Conservation (phyloP, 2,329 filamentous ascomycete genomes). For the Aspergillus glaucus region DNA sequence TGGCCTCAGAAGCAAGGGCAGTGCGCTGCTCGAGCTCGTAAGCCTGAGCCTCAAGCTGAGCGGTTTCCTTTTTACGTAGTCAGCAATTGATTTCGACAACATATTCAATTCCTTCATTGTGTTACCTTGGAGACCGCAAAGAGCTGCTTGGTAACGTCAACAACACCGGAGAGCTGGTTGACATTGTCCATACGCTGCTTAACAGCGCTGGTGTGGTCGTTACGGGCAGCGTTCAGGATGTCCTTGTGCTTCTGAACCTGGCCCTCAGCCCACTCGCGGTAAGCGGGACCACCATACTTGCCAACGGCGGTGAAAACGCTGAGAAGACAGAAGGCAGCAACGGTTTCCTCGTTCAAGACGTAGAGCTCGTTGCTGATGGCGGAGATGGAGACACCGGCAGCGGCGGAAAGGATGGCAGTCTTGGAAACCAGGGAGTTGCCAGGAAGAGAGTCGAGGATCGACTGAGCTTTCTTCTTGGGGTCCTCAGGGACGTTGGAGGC, state of each 20-base stretch:
- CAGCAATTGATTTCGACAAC: constrained; percentile 1
- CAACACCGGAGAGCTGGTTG: constrained; percentile 86
- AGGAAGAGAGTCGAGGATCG: constrained; percentile 85
- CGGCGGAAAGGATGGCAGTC: constrained; percentile 91
- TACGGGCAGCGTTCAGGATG: constrained; percentile 89
- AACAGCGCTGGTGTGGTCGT: constrained; percentile 92
- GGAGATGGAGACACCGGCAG: constrained; percentile 82
- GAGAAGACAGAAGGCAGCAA: constrained; percentile 86
- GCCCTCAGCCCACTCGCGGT: constrained; percentile 83
- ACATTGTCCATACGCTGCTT: constrained; percentile 91
- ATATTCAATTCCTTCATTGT: not conserved
- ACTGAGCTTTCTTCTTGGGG: constrained; percentile 95
- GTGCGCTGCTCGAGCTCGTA: constrained; percentile 98
- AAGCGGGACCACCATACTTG: constrained; percentile 88
- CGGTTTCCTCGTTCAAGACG: constrained; percentile 97
- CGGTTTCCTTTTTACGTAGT: constrained; percentile 68
- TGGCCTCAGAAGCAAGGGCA: constrained; percentile 84
- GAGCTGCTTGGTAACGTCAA: constrained; percentile 93
- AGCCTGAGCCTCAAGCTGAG: constrained; percentile 87
- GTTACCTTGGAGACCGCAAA: constrained; percentile 96
- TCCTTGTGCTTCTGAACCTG: constrained; percentile 90
- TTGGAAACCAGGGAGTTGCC: constrained; percentile 91
- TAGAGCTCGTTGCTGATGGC: constrained; percentile 99
- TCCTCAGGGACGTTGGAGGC: constrained; percentile 78
- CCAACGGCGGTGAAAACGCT: constrained; percentile 88